These are phyloP conservation scores for Aspergillus puulaauensis DNA, from an alignment of 2,329 filamentous ascomycete genomes.

Conservation along the genomic window DNA sequence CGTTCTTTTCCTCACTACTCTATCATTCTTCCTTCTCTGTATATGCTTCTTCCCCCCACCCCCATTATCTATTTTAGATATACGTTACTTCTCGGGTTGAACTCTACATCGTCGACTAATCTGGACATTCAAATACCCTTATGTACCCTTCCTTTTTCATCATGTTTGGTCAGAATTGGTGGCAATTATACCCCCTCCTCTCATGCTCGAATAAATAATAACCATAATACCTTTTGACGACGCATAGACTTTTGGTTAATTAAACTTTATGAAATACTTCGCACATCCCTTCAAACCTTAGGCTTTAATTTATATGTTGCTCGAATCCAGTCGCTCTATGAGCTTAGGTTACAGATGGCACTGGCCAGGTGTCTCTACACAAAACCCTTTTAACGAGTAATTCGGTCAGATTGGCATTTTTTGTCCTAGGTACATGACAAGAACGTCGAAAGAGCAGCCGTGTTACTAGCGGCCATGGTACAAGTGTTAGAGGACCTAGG, in stretches of 20 bases:
- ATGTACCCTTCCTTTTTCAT: background rate
- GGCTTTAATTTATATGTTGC: too few relatives aligned
- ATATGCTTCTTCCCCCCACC: background rate
- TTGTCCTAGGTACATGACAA: background rate
- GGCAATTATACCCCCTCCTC: constrained; percentile 1
- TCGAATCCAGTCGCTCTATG: too few relatives aligned
- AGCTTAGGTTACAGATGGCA: too few relatives aligned
- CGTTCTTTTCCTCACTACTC: background rate
- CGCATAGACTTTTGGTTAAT: background rate
- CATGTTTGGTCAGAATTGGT: background rate
- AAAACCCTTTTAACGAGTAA: background rate
- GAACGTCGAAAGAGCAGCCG: background rate
- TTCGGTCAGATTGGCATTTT: background rate
- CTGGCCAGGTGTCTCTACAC: background rate
- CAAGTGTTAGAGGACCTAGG: background rate
- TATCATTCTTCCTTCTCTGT: background rate
- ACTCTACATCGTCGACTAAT: background rate
- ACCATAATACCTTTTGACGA: background rate
- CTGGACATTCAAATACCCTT: background rate
- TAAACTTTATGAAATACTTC: background rate
- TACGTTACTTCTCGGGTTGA: background rate
- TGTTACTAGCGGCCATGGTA: background rate
- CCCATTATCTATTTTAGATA: background rate
- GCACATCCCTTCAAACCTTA: too few relatives aligned
- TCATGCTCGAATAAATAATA: background rate